Base-by-base conservation (phyloP, 2,329 filamentous ascomycete genomes). In the Colletotrichum incanum region DNA sequence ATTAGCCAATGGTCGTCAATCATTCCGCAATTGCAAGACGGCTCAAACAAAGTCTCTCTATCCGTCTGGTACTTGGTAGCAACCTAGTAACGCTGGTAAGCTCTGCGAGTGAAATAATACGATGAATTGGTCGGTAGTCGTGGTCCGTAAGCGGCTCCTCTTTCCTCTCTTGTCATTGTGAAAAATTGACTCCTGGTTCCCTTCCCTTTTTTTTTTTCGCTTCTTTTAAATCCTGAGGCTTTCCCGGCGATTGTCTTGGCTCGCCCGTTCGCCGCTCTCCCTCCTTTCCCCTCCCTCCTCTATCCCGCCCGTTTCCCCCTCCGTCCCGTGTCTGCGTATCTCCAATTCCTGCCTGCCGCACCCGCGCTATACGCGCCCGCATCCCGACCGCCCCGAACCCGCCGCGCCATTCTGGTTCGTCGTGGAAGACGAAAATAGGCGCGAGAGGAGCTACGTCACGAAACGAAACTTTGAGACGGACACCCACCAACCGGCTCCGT, bases 401-500 rank as follows among this genome's bases (percentile, higher is more conserved):
- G 58, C 47, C 61, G 61, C 26, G 47, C 37, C n/a, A 34, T 58
- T 41, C 14, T 16, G 41, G 26, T 45, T 58, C 11, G n/a, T 18
- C 39, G 28, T 34, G 8, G 3, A 56, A 43, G 45, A 34, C 39
- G 49, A 45, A 45, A 52, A 43, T 16, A 50, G 47, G 37, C 47
- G 20, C 43, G 39, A 67, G 34, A 55, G 23, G n/a, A 16, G 52
- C 43, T 55, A 72, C 69, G 69, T 71, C 50, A 72, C 70, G 39
- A 49, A 65, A 55, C 70, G 58, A 71, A 68, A 28, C 50, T 52
- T 71, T 52, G 52, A 50, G 50, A 55, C 69, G 39, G 61, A n/a
- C 52, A 39, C 50, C 58, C 61, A 43, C 45, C 60, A 39, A 70
- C 54, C 70, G 70, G 70, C 65, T 70, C 70, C 70, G 70, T 60